These are phyloP conservation scores for Amniculicola lignicola DNA, from an alignment of 495 filamentous ascomycete genomes.

Conservation along the genomic window DNA sequence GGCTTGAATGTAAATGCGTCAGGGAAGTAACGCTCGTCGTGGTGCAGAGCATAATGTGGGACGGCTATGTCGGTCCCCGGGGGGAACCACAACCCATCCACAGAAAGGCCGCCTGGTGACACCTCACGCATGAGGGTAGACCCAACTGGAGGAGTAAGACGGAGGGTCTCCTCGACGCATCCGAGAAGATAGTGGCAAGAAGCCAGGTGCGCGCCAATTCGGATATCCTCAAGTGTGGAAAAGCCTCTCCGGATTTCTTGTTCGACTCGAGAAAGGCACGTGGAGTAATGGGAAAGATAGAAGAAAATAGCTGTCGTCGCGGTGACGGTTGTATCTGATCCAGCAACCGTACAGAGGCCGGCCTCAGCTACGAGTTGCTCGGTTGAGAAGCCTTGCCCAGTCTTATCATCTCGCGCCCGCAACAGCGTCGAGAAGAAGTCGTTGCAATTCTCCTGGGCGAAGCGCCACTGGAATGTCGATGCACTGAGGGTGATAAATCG, in stretches of 20 bases:
- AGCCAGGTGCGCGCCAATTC: conserved; percentile 45
- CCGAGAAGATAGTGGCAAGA: conserved; percentile 53
- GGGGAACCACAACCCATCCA: conserved; percentile 52
- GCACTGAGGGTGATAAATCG: conserved; percentile 28
- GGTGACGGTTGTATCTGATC: conserved; percentile 13
- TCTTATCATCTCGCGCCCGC: conserved; percentile 57
- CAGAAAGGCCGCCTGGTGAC: conserved; percentile 53
- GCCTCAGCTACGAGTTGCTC: conserved; percentile 70
- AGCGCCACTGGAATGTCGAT: conserved; percentile 15
- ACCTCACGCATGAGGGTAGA: conserved; percentile 59
- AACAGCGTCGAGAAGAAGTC: conserved; percentile 57
- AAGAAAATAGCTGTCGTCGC: conserved; percentile 56
- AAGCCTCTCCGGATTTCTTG: conserved; percentile 54
- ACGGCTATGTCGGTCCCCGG: conserved; percentile 41
- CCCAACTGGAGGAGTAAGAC: conserved; percentile 61
- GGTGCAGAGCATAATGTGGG: conserved; percentile 11
- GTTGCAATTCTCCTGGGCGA: conserved; percentile 2
- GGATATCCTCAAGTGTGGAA: conserved; percentile 46
- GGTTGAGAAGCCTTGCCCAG: conserved; percentile 60
- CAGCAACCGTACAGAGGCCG: conserved; percentile 59
- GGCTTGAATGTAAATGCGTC: conserved; percentile 14
- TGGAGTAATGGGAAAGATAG: conserved; percentile 55
- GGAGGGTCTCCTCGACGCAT: conserved; percentile 61
- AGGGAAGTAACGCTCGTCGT: conserved; percentile 13
- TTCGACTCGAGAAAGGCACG: conserved; percentile 43